A percentile compares a stretch with the other conserved stretches of the same genome.
These are phyloP conservation scores for Penicillium sumatraense DNA, from an alignment of 2,329 filamentous ascomycete species.

Conservation along the genomic window DNA sequence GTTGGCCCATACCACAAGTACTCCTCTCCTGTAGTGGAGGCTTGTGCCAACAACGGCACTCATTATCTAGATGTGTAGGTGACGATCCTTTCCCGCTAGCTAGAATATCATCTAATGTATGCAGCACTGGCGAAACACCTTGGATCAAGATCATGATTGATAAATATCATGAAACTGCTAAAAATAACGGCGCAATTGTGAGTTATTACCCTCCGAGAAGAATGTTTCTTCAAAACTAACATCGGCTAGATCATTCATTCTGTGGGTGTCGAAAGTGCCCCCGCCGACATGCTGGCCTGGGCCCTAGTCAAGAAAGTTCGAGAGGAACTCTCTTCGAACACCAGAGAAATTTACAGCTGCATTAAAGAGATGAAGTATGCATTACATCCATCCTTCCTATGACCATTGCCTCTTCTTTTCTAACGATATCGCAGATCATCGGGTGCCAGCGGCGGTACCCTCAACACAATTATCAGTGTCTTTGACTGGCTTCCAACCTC, in stretches of 20 bases:
- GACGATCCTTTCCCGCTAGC: neutral
- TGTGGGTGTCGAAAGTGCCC: conserved; percentile 65
- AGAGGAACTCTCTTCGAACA: conserved; percentile 54
- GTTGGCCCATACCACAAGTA: conserved; percentile 68
- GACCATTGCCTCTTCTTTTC: neutral
- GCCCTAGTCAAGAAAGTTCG: conserved; percentile 59
- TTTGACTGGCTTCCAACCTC: conserved; percentile 52
- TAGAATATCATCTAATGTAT: conserved; percentile 4
- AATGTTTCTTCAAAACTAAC: conserved; percentile 15
- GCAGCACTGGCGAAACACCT: conserved; percentile 64
- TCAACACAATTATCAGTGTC: conserved; percentile 67
- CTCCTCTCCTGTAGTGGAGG: conserved; percentile 67
- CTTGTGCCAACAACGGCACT: conserved; percentile 67
- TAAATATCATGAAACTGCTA: conserved; percentile 64
- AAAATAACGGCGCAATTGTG: conserved; percentile 64
- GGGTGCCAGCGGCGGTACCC: conserved; percentile 62
- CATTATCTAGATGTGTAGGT: conserved; percentile 67
- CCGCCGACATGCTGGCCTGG: conserved; percentile 61
- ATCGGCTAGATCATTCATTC: conserved; percentile 59
- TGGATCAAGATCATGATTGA: conserved; percentile 67
- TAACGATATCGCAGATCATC: conserved; percentile 34
- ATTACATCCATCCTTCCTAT: conserved; percentile 11
- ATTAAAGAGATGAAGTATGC: conserved; percentile 58
- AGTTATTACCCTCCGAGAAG: conserved; percentile 23
- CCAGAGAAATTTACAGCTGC: conserved; percentile 56